Evolutionary conservation across 31 red algal genomes (phyloP), one percentile per base, ranked within the genome.

Genomic region (Asparagopsis taxiformis): DNA sequence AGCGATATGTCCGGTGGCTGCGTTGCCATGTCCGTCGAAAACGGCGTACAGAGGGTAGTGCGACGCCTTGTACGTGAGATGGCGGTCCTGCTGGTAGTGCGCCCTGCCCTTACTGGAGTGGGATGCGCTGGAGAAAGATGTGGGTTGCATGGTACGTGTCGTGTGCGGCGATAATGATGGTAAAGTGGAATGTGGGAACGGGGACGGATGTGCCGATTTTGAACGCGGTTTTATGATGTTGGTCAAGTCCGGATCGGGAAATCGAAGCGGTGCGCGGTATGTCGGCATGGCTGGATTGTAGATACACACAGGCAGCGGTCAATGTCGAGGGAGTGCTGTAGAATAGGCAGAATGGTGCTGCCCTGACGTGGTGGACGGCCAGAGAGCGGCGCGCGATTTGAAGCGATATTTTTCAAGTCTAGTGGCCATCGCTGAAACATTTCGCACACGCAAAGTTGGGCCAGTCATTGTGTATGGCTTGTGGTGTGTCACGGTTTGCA

Each of bases 71-170:
- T 78, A 65, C 3, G 68, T 70, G 65, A 79, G 63, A 33, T 64
- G 56, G 54, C 73, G 84, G 44, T 88, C 84, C 23, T 88, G 84
- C 55, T 88, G 84, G 54, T 88, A 79, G 24, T 37, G 3, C 1
- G 64, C 31, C 20, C 34, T 17, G 52, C 84, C 84, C 19, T 22
- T n/a, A 30, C 48, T 61, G 55, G 84, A 55, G 53, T 78, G 31
- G 46, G 31, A n/a, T n/a, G n/a, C 61, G 21, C 31, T 70, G 56
- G 51, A 3, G 62, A 62, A 62, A 31, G n/a, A 53, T 51, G 39
- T 31, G 2, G 20, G 23, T 20, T 6, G 13, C 9, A 19, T 8
- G 9, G 33, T n/a, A 3, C 5, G 33, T 21, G 65, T 38, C 24
- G 51, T 26, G 24, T n/a, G n/a, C n/a, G n/a, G n/a, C n/a, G n/a